Percentiles rank a stretch among this genome's conserved stretches.
Evolutionary conservation across 176 grass and related monocot species (phyloP).

Genomic region (Eleusine indica): DNA sequence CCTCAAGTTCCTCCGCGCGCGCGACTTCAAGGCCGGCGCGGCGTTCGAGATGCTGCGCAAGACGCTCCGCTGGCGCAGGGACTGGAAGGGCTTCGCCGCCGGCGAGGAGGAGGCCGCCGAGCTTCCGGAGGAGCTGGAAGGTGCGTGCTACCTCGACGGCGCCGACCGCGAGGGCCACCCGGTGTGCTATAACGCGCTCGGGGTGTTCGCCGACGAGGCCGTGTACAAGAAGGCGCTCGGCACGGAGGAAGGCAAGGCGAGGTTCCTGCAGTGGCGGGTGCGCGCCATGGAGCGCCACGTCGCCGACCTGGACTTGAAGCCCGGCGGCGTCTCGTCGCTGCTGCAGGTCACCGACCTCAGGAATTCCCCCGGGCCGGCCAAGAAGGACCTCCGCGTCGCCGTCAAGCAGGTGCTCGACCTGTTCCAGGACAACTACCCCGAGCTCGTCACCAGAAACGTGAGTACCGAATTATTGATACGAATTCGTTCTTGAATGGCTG

Average conservation of each 20-base stretch:
- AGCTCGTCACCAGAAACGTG: conserved; percentile 91
- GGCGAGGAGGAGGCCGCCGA: not conserved
- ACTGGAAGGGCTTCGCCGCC: conserved; percentile 48
- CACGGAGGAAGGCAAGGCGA: conserved; percentile 66
- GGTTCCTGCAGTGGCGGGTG: conserved; percentile 80
- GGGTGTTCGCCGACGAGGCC: conserved; percentile 62
- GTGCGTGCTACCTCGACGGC: conserved; percentile 74
- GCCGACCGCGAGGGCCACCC: conserved; percentile 84
- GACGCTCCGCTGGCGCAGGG: conserved; percentile 78
- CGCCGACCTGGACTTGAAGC: conserved; percentile 66
- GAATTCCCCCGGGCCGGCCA: conserved; percentile 68
- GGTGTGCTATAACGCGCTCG: conserved; percentile 83
- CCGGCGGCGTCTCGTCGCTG: conserved; percentile 71
- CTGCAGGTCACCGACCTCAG: conserved; percentile 79
- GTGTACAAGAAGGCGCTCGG: conserved; percentile 69
- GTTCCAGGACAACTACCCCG: conserved; percentile 96
- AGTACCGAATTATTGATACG: conserved; percentile 25
- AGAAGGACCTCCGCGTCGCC: conserved; percentile 79
- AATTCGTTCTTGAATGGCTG: not conserved
- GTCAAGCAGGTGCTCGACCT: conserved; percentile 84
- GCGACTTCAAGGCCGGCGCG: conserved; percentile 89
- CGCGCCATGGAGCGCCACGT: conserved; percentile 87
- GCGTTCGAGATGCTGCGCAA: conserved; percentile 85
- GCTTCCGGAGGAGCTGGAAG: conserved; percentile 48
- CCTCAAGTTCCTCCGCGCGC: conserved; percentile 97